A percentile compares a stretch with the other conserved stretches of the same genome.
Evolutionary conservation across 192 early-diverging fungal genomes (phyloP).

Genomic region (Rhizophagus clarus): DNA sequence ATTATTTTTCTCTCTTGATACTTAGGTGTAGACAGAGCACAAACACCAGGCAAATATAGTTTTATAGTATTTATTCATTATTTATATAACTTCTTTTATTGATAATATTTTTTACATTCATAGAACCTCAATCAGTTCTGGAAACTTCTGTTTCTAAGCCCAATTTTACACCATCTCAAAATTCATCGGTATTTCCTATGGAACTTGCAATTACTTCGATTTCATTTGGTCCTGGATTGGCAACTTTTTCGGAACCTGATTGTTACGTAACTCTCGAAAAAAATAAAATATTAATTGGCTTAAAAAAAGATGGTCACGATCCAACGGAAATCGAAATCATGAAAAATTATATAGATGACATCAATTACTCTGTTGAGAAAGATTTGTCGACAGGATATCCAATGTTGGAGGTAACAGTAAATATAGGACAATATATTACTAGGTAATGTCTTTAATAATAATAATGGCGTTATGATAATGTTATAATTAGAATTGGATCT

Average conservation of each 20-base stretch:
- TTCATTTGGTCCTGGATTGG: conserved; percentile 41
- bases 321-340: conserved; percentile 42
- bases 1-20: not conserved
- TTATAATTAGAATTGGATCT: not conserved
- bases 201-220: conserved; percentile 43
- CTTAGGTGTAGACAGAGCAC: not conserved
- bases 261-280: conserved; percentile 40
- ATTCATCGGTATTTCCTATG: conserved; percentile 34
- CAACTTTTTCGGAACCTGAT: conserved; percentile 40
- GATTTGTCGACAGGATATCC: conserved; percentile 36
- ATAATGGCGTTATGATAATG: not conserved
- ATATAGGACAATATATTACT: not conserved
- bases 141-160: conserved; percentile 4
- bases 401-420: not conserved
- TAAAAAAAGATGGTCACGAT: conserved; percentile 36
- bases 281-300: conserved; percentile 41
- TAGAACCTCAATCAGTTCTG: not conserved
- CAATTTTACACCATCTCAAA: conserved; percentile 33
- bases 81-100: not conserved
- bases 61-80: not conserved
- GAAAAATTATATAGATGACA: conserved; percentile 43
- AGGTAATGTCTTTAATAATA: not conserved
- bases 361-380: conserved; percentile 33
- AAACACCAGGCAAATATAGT: not conserved
- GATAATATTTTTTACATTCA: not conserved